Evolutionary conservation across 179 eudicot genomes (phyloP), one percentile per base, ranked within the genome.

Genomic region (Spinacia oleracea): DNA sequence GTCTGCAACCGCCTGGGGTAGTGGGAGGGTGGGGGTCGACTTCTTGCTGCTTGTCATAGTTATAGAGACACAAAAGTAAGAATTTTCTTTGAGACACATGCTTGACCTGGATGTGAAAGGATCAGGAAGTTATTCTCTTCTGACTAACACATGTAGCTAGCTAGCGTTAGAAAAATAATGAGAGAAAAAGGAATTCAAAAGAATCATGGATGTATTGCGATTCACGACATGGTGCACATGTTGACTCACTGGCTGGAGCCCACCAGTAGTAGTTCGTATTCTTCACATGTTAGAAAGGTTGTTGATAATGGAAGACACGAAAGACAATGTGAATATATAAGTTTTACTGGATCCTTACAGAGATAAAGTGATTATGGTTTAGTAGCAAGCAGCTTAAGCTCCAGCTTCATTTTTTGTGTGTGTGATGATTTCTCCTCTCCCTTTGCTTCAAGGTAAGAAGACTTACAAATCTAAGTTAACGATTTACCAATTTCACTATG

Each of bases 1-100:
- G 93, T 89, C 67, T 92, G 94, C 76, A 88, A 91, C 77, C 94
- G 89, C 77, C 90, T 89, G 20, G 92, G 92, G n/a, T n/a, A n/a
- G n/a, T n/a, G 10, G 73, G 89, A 14, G 91, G 88, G 45, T 86
- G 83, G 40, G 40, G 40, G 40, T 1, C 3, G 40, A 4, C 2
- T 2, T 2, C 3, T 2, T 2, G 40, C 85, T 78, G 88, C 89
- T 73, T 89, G 95, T 76, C 84, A 87, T 48, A 81, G 81, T 45
- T 86, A 87, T 73, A 83, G 84, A 65, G 70, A 89, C 56, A 53
- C 87, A 73, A 83, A 84, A 46, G 66, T 88, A 80, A 50, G 83
- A 83, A 75, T 76, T 81, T 79, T 83, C 86, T 34, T 88, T 82
- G 35, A 77, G 81, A 40, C 77, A 70, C 78, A 84, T 91, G 53